Evolutionary conservation across 2,329 filamentous ascomycete genomes (phyloP).

Genomic region (Talaromyces sp.): DNA sequence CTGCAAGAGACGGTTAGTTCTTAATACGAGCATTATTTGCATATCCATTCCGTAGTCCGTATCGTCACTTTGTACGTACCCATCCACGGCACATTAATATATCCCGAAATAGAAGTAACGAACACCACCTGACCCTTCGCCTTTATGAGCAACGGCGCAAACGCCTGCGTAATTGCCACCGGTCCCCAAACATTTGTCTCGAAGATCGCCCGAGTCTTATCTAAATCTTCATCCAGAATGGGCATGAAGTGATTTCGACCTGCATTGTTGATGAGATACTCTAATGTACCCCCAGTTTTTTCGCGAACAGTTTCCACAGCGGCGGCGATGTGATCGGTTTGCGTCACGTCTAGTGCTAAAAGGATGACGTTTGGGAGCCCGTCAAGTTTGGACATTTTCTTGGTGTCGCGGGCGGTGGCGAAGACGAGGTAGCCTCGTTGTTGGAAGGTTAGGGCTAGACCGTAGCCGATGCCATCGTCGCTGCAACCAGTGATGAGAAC

Average conservation of each 20-base stretch:
- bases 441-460: slow-evolving; percentile 8
- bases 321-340: background rate
- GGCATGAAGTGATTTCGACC: background rate
- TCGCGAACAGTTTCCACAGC: background rate
- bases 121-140: background rate
- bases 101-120: background rate
- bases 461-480: background rate
- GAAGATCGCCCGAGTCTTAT: background rate
- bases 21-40: too few species aligned
- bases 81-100: background rate
- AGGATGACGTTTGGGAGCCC: background rate
- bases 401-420: background rate
- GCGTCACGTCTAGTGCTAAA: background rate
- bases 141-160: background rate
- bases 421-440: background rate
- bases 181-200: background rate
- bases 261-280: background rate
- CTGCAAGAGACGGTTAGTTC: background rate
- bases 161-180: background rate
- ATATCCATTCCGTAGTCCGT: too few species aligned
- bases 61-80: background rate
- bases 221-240: background rate
- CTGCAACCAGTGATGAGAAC: slow-evolving; percentile 6
- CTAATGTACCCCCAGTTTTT: background rate
- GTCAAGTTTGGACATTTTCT: background rate